Percentiles rank a stretch among this genome's conserved stretches.
Evolutionary conservation across 257 asterid genomes (phyloP).

Genomic region (Solanum chilense): DNA sequence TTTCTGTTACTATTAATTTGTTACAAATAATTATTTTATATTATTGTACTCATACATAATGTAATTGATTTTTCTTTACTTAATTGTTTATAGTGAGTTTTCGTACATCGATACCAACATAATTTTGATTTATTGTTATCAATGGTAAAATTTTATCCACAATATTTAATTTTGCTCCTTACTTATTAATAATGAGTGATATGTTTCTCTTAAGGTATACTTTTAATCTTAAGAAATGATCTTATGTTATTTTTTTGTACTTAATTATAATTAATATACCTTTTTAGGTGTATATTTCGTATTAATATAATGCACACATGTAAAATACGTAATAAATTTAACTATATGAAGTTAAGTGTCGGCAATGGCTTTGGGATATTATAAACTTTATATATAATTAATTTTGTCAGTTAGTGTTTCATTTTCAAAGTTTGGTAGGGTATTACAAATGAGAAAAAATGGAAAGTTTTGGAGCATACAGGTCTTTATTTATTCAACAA

Average conservation of each 20-base stretch:
- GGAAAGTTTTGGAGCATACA: background rate
- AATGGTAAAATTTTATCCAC: background rate
- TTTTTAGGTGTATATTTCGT: background rate
- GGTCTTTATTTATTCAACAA: background rate
- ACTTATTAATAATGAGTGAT: background rate
- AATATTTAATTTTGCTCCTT: no score
- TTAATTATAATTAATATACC: background rate
- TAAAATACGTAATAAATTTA: background rate
- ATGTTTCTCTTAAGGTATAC: background rate
- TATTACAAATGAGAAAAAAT: background rate
- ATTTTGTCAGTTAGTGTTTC: background rate
- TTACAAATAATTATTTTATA: background rate
- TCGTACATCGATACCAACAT: background rate
- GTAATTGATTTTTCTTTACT: background rate
- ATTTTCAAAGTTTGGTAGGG: background rate
- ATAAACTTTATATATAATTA: background rate
- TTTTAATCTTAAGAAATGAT: background rate
- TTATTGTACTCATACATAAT: background rate
- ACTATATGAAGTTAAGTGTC: background rate
- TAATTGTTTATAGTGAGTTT: background rate
- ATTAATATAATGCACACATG: background rate
- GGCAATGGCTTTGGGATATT: background rate
- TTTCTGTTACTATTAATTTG: background rate
- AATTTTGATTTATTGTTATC: background rate
- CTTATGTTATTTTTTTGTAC: background rate